Conservation (phyloP, 768 basidiomycete genomes). For the Sporobolomyces roseus region DNA sequence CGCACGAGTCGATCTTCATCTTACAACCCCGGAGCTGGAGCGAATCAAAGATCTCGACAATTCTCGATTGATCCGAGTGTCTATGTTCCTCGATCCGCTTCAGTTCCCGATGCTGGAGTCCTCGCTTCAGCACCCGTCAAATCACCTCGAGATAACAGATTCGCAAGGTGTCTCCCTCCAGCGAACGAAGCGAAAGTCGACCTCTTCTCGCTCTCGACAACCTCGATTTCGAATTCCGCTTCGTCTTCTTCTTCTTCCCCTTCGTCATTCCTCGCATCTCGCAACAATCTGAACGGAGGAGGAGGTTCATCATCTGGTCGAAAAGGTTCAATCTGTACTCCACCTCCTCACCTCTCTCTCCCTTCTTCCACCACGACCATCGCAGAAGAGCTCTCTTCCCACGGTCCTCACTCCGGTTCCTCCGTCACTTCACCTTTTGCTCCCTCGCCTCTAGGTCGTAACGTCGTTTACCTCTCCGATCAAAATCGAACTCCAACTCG, state of each 20-base stretch:
- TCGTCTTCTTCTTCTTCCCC: neutral
- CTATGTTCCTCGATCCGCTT: constrained; percentile 6
- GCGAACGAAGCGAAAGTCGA: neutral
- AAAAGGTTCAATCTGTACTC: neutral
- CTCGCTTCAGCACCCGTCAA: neutral
- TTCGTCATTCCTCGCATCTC: constrained; percentile 7
- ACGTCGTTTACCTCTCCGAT: neutral
- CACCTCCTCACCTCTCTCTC: constrained; percentile 10
- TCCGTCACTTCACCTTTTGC: constrained; percentile 3
- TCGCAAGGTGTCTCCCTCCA: constrained; percentile 8
- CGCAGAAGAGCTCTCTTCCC: neutral
- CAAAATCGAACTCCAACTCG: neutral
- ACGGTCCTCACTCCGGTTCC: neutral
- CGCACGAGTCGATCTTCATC: constrained; percentile 10
- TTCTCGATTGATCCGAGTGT: constrained; percentile 31
- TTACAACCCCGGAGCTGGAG: constrained; percentile 10
- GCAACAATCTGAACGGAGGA: neutral
- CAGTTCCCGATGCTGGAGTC: neutral
- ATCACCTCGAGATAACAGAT: neutral
- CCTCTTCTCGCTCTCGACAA: too few species aligned
- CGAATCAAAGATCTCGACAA: constrained; percentile 6
- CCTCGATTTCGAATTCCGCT: neutral
- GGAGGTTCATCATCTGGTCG: too few species aligned
- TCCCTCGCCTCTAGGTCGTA: constrained; percentile 6
- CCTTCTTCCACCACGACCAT: neutral